Conservation (phyloP, 2,329 filamentous ascomycete genomes). For the Neonectria magnoliae region DNA sequence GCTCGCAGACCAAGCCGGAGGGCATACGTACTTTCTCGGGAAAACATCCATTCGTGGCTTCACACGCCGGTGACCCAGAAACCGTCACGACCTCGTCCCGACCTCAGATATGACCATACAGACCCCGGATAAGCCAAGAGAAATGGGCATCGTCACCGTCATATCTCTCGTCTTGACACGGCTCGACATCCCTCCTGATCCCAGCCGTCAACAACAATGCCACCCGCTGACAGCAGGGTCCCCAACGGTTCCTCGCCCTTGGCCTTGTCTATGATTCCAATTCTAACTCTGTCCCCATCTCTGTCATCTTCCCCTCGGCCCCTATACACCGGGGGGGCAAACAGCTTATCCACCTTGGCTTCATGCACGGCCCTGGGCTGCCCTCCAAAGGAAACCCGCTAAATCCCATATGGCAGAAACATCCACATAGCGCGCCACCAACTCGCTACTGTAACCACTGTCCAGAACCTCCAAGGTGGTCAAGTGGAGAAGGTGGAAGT, state of each 20-base stretch:
- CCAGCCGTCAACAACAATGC: constrained; percentile 2
- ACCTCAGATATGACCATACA: constrained; percentile 2
- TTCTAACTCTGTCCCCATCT: not conserved
- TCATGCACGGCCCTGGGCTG: constrained; percentile 16
- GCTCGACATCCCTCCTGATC: constrained; percentile 3
- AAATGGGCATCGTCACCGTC: constrained; percentile 1
- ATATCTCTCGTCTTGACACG: not conserved
- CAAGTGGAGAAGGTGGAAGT: not conserved
- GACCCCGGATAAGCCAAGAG: constrained; percentile 4
- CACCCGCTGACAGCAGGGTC: not conserved
- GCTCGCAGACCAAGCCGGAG: not conserved
- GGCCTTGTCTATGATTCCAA: not conserved
- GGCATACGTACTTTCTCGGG: constrained; percentile 9
- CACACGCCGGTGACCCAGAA: not conserved
- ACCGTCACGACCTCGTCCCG: not conserved
- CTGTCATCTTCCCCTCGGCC: constrained; percentile 1
- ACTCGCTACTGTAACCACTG: constrained; percentile 7
- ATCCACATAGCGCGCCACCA: constrained; percentile 13
- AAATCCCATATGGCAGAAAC: constrained; percentile 27
- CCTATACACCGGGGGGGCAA: constrained; percentile 14
- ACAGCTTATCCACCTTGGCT: constrained; percentile 14
- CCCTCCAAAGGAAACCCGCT: constrained; percentile 23
- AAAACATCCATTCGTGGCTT: constrained; percentile 12
- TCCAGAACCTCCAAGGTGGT: constrained; percentile 2
- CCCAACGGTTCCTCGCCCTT: constrained; percentile 1